phyloP scores from a whole-genome alignment of 164 flowering plant genomes.

The Annona cherimola region DNA sequence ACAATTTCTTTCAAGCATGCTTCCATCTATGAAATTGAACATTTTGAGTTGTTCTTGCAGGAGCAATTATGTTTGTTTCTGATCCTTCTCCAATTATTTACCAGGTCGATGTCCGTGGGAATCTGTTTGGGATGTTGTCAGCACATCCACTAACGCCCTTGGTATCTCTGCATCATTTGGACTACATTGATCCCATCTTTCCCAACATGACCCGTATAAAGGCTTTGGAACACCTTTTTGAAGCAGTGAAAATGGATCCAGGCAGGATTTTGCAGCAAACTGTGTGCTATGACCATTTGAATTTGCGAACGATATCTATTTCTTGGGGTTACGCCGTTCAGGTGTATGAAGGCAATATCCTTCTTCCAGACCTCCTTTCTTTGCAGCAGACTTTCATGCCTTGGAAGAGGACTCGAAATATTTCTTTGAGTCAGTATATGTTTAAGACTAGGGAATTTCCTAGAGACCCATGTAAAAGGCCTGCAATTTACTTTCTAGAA shows the following conservation, averaged over 20 bases:
- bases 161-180: slow-evolving; percentile 81
- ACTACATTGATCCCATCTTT: slow-evolving; percentile 59
- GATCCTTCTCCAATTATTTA: slow-evolving; percentile 4
- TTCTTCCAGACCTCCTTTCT: slow-evolving; percentile 56
- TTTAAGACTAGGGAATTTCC: slow-evolving; percentile 55
- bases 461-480: slow-evolving; percentile 55
- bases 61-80: neutral
- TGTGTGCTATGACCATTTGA: slow-evolving; percentile 57
- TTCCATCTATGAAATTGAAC: neutral
- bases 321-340: slow-evolving; percentile 82
- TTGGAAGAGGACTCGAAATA: slow-evolving; percentile 43
- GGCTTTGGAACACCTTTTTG: slow-evolving; percentile 51
- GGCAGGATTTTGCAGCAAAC: slow-evolving; percentile 65
- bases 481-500: slow-evolving; percentile 42
- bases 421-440: slow-evolving; percentile 34
- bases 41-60: neutral
- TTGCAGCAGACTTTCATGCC: slow-evolving; percentile 54
- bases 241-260: slow-evolving; percentile 54
- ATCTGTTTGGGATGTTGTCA: slow-evolving; percentile 70
- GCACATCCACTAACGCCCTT: slow-evolving; percentile 72
- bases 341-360: slow-evolving; percentile 51
- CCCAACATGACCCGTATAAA: slow-evolving; percentile 47
- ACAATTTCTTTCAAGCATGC: neutral
- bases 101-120: slow-evolving; percentile 78
- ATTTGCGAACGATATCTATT: slow-evolving; percentile 52